Base-by-base conservation (phyloP, 2,329 filamentous ascomycete genomes). In the Talaromyces sp. region DNA sequence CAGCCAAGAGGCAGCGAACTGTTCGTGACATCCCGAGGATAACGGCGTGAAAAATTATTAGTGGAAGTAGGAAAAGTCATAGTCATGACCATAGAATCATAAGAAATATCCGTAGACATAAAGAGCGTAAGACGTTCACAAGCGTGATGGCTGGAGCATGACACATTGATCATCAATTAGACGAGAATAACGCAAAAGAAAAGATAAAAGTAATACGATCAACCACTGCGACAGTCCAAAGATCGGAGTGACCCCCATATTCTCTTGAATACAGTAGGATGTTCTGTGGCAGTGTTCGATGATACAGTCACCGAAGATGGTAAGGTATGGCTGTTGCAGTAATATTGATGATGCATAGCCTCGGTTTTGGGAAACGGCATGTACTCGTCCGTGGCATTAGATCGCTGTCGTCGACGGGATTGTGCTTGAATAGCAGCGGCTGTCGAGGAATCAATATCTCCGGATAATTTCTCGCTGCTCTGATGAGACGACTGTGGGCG, bases 371-470 rank as follows among this genome's bases (percentile, higher is more conserved):
- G 59, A 9, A 64, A 64, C n/a, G 61, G 56, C 7, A 39, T 66
- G 56, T 52, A 66, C n/a, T 71, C 70, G 0, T 71, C 67, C 18
- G 63, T 64, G 0, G 70, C 69, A 11, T 72, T 69, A 0, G 72
- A 72, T 11, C 67, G 67, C 58, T 75, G 72, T 16, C 69, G 70
- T 14, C 74, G 73, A 1, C 74, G 67, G 14, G 69, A 71, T 46
- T 73, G 71, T 2, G 75, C 74, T 46, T 76, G 74, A 25, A 74
- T 69, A 1, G 74, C 74, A 0, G 75, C 75, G 1, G 74, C 75
- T 54, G 61, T 60, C 1, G 73, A 69, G n/a, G 70, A 69, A 48
- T 76, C 73, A 16, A 76, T 69, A 44, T 75, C 73, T 1, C 69
- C 68, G 25, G 66, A 66, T 58, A 67, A 28, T 33, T 64, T 60